Percentiles rank a stretch among this genome's conserved stretches.
Evolutionary conservation across 305 asterid genomes (phyloP).

Genomic region (Withania somnifera): DNA sequence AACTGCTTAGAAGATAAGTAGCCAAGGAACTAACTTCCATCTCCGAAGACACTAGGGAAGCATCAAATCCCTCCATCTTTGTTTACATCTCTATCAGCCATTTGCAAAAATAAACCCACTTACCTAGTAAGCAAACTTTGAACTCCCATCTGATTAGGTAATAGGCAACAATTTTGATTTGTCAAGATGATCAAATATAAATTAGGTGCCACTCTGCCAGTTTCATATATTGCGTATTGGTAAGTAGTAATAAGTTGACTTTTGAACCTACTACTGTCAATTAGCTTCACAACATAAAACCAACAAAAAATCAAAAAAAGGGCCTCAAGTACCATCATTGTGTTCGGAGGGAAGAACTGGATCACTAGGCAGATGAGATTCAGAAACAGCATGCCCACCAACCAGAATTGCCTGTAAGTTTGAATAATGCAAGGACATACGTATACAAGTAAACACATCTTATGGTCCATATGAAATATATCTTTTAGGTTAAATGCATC

Average conservation of each 20-base stretch:
- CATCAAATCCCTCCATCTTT: background rate
- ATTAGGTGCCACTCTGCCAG: background rate
- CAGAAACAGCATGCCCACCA: conserved; percentile 26
- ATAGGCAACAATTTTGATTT: background rate
- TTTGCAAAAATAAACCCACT: background rate
- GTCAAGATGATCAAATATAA: background rate
- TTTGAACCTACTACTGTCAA: background rate
- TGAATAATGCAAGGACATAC: background rate
- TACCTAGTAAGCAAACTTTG: background rate
- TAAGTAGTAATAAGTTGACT: background rate
- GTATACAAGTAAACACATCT: background rate
- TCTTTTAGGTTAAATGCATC: background rate
- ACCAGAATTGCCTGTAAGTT: conserved; percentile 25
- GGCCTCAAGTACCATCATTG: conserved; percentile 4
- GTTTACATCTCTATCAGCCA: background rate
- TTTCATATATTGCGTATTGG: background rate
- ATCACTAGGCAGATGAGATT: background rate
- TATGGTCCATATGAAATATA: background rate
- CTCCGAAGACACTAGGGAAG: background rate
- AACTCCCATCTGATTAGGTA: background rate
- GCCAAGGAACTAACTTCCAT: background rate
- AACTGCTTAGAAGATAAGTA: background rate
- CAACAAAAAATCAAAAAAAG: background rate
- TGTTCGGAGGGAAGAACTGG: background rate
- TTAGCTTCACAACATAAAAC: background rate